Evolutionary conservation across 73 alveolate species (phyloP).

Genomic region (Tetrahymena borealis): DNA sequence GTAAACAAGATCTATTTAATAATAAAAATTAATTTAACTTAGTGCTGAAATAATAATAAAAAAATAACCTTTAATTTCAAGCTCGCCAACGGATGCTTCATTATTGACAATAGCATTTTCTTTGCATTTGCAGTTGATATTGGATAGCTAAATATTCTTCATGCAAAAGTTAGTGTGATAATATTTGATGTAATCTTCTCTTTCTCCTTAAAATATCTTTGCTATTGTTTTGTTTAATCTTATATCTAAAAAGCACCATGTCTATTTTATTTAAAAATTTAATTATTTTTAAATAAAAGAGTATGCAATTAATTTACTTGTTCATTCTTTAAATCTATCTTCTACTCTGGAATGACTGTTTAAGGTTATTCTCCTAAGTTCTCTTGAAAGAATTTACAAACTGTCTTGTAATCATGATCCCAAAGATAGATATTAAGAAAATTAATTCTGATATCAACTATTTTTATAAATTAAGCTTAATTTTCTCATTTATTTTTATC

Average conservation of each 20-base stretch:
- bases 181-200: background rate
- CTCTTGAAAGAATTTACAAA: slow-evolving; percentile 29
- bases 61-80: background rate
- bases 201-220: background rate
- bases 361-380: slow-evolving; percentile 36
- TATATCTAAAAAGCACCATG: background rate
- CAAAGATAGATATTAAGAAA: slow-evolving; percentile 7
- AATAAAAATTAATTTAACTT: background rate
- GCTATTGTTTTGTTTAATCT: background rate
- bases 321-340: slow-evolving; percentile 2
- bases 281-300: background rate
- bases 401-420: slow-evolving; percentile 34
- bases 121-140: background rate
- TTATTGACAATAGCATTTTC: background rate
- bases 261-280: background rate
- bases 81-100: background rate
- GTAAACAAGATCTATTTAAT: background rate
- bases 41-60: background rate
- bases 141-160: background rate
- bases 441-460: background rate
- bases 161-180: background rate
- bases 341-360: slow-evolving; percentile 4
- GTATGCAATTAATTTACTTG: background rate
- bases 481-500: too few relatives aligned
- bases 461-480: too few relatives aligned